Conservation (phyloP, 2,329 filamentous ascomycete species). For the Aspergillus sp. region DNA sequence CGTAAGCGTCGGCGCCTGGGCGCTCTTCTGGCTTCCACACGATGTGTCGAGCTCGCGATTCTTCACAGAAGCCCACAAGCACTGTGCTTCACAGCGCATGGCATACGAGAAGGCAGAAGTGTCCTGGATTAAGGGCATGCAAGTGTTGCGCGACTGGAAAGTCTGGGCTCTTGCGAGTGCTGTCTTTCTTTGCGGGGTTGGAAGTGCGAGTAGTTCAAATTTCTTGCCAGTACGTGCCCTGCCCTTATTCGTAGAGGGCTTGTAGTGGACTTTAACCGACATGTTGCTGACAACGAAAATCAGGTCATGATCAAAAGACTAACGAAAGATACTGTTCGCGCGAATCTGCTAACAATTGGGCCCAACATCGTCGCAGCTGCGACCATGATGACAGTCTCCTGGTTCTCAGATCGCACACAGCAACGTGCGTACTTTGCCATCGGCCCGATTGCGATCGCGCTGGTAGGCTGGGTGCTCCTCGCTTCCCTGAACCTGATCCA, state of each 20-base stretch:
- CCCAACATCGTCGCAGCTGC: constrained; percentile 1
- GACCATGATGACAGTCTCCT: background rate
- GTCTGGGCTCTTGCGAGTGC: background rate
- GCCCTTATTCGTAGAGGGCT: background rate
- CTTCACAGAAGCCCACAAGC: background rate
- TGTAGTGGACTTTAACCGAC: background rate
- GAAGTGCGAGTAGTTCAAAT: background rate
- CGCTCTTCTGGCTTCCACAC: constrained; percentile 3
- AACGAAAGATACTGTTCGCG: background rate
- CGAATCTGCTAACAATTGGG: constrained; percentile 1
- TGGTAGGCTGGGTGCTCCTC: background rate
- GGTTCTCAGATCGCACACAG: background rate
- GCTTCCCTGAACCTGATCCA: background rate
- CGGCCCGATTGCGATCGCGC: background rate
- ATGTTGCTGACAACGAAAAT: background rate
- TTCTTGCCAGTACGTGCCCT: background rate
- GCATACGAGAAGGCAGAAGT: background rate
- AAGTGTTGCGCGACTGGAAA: background rate
- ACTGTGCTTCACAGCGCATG: background rate
- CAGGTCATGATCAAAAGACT: constrained; percentile 1
- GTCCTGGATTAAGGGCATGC: background rate
- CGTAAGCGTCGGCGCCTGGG: background rate
- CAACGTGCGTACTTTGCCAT: background rate
- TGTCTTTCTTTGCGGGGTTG: background rate
- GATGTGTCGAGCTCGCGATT: background rate